Evolutionary conservation across 1,139 yeast genomes (phyloP).

Genomic region (Suhomyces bribrorum): DNA sequence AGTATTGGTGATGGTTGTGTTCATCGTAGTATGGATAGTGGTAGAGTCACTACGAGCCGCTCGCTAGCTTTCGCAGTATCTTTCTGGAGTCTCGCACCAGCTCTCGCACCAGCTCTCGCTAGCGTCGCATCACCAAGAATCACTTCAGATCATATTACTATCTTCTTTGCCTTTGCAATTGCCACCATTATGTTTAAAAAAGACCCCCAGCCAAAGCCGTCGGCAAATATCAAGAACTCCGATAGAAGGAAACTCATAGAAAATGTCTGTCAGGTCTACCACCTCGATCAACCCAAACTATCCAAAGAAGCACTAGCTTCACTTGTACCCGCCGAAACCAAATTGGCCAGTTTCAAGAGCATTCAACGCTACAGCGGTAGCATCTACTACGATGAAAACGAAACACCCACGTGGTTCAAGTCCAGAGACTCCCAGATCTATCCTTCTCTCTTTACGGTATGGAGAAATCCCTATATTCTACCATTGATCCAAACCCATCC

Average conservation of each 20-base stretch:
- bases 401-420: conserved; percentile 73
- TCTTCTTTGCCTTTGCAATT: not conserved
- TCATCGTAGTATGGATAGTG: no score
- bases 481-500: conserved; percentile 74
- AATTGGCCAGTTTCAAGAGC: conserved; percentile 66
- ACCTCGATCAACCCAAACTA: conserved; percentile 45
- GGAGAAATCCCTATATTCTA: conserved; percentile 66
- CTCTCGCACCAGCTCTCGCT: no score
- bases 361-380: conserved; percentile 58
- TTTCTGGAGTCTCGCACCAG: no score
- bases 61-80: no score
- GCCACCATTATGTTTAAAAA: conserved; percentile 17
- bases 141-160: no score
- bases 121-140: no score
- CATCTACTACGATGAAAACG: conserved; percentile 62
- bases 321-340: conserved; percentile 61
- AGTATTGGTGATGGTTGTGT: no score
- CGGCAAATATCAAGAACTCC: conserved; percentile 77
- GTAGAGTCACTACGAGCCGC: no score
- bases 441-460: conserved; percentile 74
- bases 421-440: conserved; percentile 54
- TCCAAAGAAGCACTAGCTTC: conserved; percentile 47
- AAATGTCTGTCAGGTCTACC: conserved; percentile 47
- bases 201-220: conserved; percentile 57
- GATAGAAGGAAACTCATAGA: conserved; percentile 67